Evolutionary conservation across 2,329 filamentous ascomycete genomes (phyloP).

Genomic region (Fusarium globosum): DNA sequence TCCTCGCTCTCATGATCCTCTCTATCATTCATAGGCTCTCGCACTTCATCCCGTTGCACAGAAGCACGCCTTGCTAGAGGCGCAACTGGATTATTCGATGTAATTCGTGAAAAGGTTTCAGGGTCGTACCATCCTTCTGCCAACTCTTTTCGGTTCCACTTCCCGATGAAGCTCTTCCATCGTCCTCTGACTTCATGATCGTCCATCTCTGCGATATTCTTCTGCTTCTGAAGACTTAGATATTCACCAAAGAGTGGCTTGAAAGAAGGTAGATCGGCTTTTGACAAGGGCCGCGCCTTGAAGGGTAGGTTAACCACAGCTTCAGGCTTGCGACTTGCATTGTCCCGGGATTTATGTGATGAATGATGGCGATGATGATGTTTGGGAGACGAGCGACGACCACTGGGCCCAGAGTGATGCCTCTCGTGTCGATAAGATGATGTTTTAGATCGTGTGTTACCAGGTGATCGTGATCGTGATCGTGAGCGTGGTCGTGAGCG

Average conservation of each 20-base stretch:
- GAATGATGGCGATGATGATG: conserved; percentile 35
- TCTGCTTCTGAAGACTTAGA: conserved; percentile 86
- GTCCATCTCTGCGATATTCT: conserved; percentile 74
- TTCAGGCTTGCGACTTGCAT: conserved; percentile 24
- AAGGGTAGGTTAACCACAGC: conserved; percentile 65
- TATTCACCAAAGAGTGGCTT: conserved; percentile 83
- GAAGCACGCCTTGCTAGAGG: conserved; percentile 8
- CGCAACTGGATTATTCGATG: conserved; percentile 42
- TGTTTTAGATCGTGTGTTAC: conserved; percentile 29
- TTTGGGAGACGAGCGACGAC: conserved; percentile 32
- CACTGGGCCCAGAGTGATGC: conserved; percentile 24
- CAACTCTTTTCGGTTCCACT: conserved; percentile 92
- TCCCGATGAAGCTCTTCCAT: conserved; percentile 92
- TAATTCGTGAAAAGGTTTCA: conserved; percentile 65
- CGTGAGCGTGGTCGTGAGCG: conserved; percentile 35
- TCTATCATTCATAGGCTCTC: conserved; percentile 63
- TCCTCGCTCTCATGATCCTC: conserved; percentile 47
- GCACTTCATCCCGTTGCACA: conserved; percentile 21
- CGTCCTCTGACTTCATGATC: conserved; percentile 82
- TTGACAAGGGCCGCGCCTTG: conserved; percentile 72
- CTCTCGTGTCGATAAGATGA: conserved; percentile 31
- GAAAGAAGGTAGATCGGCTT: conserved; percentile 74
- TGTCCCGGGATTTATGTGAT: conserved; percentile 39
- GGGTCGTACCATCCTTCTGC: conserved; percentile 95
- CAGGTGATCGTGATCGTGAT: conserved; percentile 42